Percentiles rank a stretch among this genome's conserved stretches.
Evolutionary conservation across 2,329 filamentous ascomycete species (phyloP).

Genomic region (Ophiostoma sp.): DNA sequence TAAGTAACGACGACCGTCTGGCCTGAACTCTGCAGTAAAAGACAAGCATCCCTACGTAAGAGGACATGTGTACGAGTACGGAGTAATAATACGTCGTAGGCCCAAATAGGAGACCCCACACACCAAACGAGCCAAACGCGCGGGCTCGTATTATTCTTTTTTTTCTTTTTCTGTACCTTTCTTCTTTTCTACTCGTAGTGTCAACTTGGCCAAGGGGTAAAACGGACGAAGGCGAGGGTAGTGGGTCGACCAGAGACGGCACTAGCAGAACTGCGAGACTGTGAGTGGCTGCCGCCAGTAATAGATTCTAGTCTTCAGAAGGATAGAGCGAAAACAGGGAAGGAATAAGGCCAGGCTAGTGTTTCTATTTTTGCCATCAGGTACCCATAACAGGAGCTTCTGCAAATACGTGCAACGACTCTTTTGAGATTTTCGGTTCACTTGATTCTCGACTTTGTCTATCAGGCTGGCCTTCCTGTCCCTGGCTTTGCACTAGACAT

Average conservation of each 20-base stretch:
- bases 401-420: slow-evolving; percentile 1
- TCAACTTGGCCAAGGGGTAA: slow-evolving; percentile 8
- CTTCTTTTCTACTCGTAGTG: neutral
- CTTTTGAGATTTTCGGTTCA: neutral
- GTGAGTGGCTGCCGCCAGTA: neutral
- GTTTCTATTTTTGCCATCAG: slow-evolving; percentile 23
- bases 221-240: neutral
- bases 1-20: neutral
- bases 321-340: neutral
- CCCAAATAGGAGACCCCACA: neutral
- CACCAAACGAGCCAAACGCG: slow-evolving; percentile 4
- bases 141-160: neutral
- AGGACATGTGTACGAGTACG: too few species aligned
- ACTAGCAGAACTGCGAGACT: neutral
- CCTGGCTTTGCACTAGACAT: too few species aligned
- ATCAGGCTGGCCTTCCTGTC: too few species aligned
- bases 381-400: neutral
- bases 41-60: too few species aligned
- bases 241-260: neutral
- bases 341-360: slow-evolving; percentile 16
- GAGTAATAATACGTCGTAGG: too few species aligned
- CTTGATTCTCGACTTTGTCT: neutral
- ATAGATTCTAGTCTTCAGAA: neutral
- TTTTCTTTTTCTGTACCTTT: too few species aligned
- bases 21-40: neutral